Evolutionary conservation across 768 basidiomycete species (phyloP).

Genomic region (Boletus fagicola): DNA sequence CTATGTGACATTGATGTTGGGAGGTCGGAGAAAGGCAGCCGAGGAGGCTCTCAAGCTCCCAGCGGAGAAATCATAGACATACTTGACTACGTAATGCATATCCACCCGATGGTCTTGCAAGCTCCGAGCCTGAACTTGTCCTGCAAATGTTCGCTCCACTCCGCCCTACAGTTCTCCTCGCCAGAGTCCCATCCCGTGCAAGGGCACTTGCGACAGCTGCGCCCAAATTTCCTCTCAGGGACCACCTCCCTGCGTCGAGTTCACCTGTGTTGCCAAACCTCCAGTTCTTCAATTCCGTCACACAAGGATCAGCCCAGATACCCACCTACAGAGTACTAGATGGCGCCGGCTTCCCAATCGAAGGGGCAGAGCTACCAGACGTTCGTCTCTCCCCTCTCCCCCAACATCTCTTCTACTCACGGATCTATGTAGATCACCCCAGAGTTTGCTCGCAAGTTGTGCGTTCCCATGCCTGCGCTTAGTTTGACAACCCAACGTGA

Average conservation of each 20-base stretch:
- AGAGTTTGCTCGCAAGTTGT: constrained; percentile 64
- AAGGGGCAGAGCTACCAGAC: constrained; percentile 74
- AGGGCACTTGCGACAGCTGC: constrained; percentile 19
- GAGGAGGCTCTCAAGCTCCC: constrained; percentile 67
- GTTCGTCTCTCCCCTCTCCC: constrained; percentile 38
- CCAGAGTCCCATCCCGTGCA: not conserved
- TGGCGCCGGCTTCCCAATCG: constrained; percentile 68
- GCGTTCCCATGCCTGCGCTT: constrained; percentile 16
- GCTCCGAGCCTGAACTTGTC: constrained; percentile 20
- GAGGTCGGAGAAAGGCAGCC: constrained; percentile 63
- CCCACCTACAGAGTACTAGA: constrained; percentile 88
- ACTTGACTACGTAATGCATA: constrained; percentile 12
- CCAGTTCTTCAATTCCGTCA: constrained; percentile 79
- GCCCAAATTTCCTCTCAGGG: constrained; percentile 14
- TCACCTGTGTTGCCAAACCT: constrained; percentile 70
- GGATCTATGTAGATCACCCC: constrained; percentile 55
- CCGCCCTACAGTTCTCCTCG: not conserved
- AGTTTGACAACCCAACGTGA: not conserved
- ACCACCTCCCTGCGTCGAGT: constrained; percentile 40
- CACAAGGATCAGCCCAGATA: constrained; percentile 58
- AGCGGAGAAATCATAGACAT: constrained; percentile 3
- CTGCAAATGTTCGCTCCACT: constrained; percentile 16
- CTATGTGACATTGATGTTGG: constrained; percentile 71
- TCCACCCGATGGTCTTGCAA: constrained; percentile 11
- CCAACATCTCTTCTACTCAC: constrained; percentile 7